Base-by-base conservation (phyloP, 2,329 filamentous ascomycete genomes). In the Aspergillus uvarum region DNA sequence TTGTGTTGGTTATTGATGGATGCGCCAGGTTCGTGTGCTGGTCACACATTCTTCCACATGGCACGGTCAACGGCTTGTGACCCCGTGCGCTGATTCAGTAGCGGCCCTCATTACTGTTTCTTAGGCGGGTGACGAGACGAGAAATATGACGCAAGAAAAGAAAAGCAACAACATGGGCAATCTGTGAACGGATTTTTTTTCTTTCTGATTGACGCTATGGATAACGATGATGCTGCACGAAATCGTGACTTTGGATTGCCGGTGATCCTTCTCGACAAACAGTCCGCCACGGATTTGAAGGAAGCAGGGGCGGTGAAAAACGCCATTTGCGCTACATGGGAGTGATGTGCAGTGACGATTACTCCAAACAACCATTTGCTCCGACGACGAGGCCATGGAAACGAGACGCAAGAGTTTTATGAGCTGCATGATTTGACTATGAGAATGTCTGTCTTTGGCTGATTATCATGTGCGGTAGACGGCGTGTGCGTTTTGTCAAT, bases 331-430 rank as follows among this genome's bases (percentile, higher is more conserved):
- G 29, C 48, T 14, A 21, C 8, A n/a, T 29, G 54, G 12, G 48
- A 31, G 14, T 50, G 48, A 26, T 14, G n/a, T 8, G 32, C 16
- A 35, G n/a, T 19, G 26, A 38, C 24, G 14, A 22, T 2, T 11
- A 19, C 21, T 35, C 32, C 21, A 12, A 21, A 56, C 59, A 50
- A 60, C 50, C 56, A 24, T 63, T 54, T 65, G 60, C 59, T 61
- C 68, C 65, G 60, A 59, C 66, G 63, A 69, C 55, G 65, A 74
- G 59, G 63, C 61, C 62, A 72, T 64, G 67, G 67, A 67, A 70
- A 70, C 67, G 67, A 68, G 51, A 69, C 67, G 60, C 63, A 71
- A 66, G 67, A 72, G 65, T 64, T 64, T 71, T 67, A 74, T 63
- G 71, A 72, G 67, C 65, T 70, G 66, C 66, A 73, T 61, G 72